Base-by-base conservation (phyloP, 495 filamentous ascomycete genomes). In the Hypoxylon rickii region DNA sequence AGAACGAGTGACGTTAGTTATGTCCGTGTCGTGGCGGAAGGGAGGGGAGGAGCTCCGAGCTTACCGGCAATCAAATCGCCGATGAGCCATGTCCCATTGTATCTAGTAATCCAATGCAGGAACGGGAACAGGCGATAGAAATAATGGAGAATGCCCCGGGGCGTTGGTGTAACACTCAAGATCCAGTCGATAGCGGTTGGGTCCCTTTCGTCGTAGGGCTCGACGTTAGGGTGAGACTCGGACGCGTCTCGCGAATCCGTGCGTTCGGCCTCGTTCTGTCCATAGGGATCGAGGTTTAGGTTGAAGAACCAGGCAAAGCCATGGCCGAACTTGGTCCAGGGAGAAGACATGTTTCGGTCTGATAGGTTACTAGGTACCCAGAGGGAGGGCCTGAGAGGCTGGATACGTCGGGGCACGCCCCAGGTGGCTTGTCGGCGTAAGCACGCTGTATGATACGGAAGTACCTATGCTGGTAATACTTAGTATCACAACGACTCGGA, bases 101-200 rank as follows among this genome's bases (percentile, higher is more conserved):
- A 80, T 39, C 76, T 73, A 48, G 78, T 75, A 24, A 80, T 80
- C 77, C 77, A 80, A 22, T 68, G 64, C 4, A 73, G 56, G 53
- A 80, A 80, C 5, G 78, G 78, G 44, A 80, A 57, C 13, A 63
- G 15, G 13, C 15, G n/a, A 4, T 17, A 44, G 31, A 62, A 44
- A 29, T 62, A 62, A 15, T 52, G 51, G 32, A 56, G 26, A 22
- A 56, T 44, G 1, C 29, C 52, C 13, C 58, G 58, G 42, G 52
- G 51, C 4, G 58, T 62, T 13, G 58, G 58, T 5, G 51, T 56
- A 33, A 62, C n/a, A 19, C 58, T 56, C n/a, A 44, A 5, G 48
- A 62, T 29, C 58, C 58, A 62, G 16, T 43, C 47, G 12, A 40
- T n/a, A 5, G 58, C 52, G 12, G 58, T 62, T 1, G 58, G 58